A percentile compares a stretch with the other conserved stretches of the same genome.
These are phyloP conservation scores for Penicillium cataractarum DNA, from an alignment of 495 filamentous ascomycete species.

Conservation along the genomic window DNA sequence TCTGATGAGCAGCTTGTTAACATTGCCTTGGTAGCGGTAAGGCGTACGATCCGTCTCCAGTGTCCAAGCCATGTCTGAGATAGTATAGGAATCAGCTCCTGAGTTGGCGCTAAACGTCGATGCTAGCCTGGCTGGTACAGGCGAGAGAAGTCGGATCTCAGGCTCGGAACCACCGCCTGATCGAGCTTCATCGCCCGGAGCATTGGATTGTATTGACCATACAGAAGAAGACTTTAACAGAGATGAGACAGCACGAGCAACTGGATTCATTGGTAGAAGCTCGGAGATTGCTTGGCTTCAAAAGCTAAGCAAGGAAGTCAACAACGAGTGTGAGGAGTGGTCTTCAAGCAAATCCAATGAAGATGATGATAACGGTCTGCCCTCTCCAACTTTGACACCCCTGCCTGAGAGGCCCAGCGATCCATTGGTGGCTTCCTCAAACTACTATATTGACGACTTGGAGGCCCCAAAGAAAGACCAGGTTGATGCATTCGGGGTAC, in stretches of 20 bases:
- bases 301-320: constrained; percentile 42
- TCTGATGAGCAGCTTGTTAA: constrained; percentile 46
- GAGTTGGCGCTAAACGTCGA: constrained; percentile 28
- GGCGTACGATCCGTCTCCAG: constrained; percentile 10
- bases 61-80: constrained; percentile 17
- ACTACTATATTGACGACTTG: constrained; percentile 56
- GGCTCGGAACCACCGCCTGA: constrained; percentile 30
- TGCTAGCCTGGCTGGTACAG: constrained; percentile 3
- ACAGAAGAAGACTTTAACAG: constrained; percentile 63
- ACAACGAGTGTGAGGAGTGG: constrained; percentile 33
- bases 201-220: constrained; percentile 54
- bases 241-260: constrained; percentile 48
- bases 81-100: constrained; percentile 31
- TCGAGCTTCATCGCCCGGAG: constrained; percentile 42
- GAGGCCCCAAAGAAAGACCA: constrained; percentile 48
- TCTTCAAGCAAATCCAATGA: constrained; percentile 19
- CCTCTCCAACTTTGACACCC: constrained; percentile 34
- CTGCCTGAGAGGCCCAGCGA: constrained; percentile 32
- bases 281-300: constrained; percentile 65
- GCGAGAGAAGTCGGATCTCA: constrained; percentile 21
- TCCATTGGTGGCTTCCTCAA: constrained; percentile 36
- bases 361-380: constrained; percentile 28
- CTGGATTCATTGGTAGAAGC: constrained; percentile 62
- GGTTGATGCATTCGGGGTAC: constrained; percentile 54
- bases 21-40: constrained; percentile 39